Percentiles rank a stretch among this genome's conserved stretches.
Conservation (phyloP, 73 alveolate genomes). For the Uronychia setigera region DNA sequence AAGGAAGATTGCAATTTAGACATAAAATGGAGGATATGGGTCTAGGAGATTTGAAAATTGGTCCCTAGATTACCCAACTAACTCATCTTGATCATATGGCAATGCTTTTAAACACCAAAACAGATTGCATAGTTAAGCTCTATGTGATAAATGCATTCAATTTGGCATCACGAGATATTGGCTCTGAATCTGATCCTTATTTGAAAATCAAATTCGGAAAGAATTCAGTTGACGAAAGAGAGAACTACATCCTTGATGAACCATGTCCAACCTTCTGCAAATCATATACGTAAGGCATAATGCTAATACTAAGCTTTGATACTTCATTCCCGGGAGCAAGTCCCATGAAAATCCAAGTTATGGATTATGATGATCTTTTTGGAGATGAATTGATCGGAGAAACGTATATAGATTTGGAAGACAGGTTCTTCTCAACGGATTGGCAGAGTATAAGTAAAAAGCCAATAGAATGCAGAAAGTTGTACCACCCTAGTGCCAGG, state of each 20-base stretch:
- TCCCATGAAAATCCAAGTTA: constrained; percentile 79
- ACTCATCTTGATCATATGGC: constrained; percentile 8
- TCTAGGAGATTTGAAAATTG: constrained; percentile 12
- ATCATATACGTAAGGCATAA: constrained; percentile 1
- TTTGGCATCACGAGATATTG: constrained; percentile 91
- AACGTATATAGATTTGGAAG: constrained; percentile 94
- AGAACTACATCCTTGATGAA: constrained; percentile 73
- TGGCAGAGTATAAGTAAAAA: constrained; percentile 85
- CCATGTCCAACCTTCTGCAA: constrained; percentile 87
- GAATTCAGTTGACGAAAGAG: constrained; percentile 59
- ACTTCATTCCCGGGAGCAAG: constrained; percentile 96
- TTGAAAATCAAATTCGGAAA: constrained; percentile 84
- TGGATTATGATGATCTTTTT: constrained; percentile 93
- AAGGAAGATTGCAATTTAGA: constrained; percentile 24
- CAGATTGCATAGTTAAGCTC: constrained; percentile 81
- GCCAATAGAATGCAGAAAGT: constrained; percentile 92
- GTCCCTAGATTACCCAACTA: background rate
- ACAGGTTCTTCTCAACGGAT: constrained; percentile 89
- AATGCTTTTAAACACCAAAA: constrained; percentile 49
- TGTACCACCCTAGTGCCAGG: constrained; percentile 79
- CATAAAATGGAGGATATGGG: constrained; percentile 42
- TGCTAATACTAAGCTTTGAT: constrained; percentile 32
- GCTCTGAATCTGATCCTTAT: constrained; percentile 95
- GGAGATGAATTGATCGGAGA: constrained; percentile 93
- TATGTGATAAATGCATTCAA: constrained; percentile 87